phyloP scores from a whole-genome alignment of 495 filamentous ascomycete genomes.

The Lepidopterella palustris region DNA sequence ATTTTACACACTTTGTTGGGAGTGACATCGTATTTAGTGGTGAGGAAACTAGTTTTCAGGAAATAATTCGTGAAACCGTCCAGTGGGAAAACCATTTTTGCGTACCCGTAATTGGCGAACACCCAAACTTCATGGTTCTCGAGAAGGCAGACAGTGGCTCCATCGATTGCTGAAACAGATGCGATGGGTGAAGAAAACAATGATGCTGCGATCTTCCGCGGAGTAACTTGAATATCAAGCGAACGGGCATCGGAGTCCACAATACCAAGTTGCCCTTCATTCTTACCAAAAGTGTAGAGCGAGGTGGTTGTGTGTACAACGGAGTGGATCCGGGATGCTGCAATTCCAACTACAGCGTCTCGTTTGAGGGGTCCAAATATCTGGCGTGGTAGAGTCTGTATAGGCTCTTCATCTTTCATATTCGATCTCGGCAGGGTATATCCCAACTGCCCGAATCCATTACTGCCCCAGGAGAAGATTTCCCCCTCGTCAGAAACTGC shows the following conservation, averaged over 20 bases:
- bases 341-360: constrained; percentile 71
- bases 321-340: constrained; percentile 88
- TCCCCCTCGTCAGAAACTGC: constrained; percentile 75
- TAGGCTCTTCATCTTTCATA: constrained; percentile 64
- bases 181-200: constrained; percentile 71
- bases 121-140: constrained; percentile 85
- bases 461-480: constrained; percentile 89
- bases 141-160: constrained; percentile 77
- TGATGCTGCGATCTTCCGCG: constrained; percentile 80
- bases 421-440: constrained; percentile 55
- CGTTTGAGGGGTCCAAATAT: constrained; percentile 87
- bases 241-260: constrained; percentile 92
- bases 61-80: constrained; percentile 62
- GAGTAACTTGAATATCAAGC: constrained; percentile 70
- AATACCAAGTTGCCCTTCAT: constrained; percentile 87
- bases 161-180: constrained; percentile 82
- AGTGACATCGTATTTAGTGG: constrained; percentile 59
- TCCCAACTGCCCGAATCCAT: constrained; percentile 79
- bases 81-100: constrained; percentile 72
- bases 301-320: constrained; percentile 76
- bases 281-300: constrained; percentile 92
- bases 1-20: constrained; percentile 66
- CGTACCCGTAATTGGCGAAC: constrained; percentile 89
- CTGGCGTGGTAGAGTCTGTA: constrained; percentile 74
- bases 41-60: constrained; percentile 57